Percentiles rank a stretch among this genome's conserved stretches.
These are phyloP conservation scores for Fusarium ambrosium DNA, from an alignment of 2,329 filamentous ascomycete species.

Conservation along the genomic window DNA sequence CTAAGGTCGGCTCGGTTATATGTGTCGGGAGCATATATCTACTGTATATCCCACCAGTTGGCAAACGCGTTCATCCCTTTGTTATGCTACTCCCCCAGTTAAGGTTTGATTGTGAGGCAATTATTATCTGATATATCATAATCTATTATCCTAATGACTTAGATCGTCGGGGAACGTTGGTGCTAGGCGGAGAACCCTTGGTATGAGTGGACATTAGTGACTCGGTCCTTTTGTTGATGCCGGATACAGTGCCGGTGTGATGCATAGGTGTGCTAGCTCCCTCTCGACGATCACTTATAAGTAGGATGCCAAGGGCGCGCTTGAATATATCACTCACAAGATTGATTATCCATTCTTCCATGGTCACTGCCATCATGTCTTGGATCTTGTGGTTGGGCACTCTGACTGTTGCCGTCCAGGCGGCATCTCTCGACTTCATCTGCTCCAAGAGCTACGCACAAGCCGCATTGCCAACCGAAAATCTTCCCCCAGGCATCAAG, in stretches of 20 bases:
- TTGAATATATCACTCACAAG: background rate
- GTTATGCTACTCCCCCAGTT: background rate
- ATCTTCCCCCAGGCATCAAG: background rate
- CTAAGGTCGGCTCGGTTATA: background rate
- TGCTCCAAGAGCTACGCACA: constrained; percentile 4
- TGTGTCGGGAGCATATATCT: background rate
- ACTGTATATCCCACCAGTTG: background rate
- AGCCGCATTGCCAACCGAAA: background rate
- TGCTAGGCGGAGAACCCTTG: background rate
- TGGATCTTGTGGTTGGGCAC: background rate
- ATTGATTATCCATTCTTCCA: background rate
- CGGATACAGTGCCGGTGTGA: background rate
- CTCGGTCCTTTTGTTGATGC: background rate
- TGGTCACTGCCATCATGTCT: background rate
- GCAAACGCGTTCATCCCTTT: background rate
- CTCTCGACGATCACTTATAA: background rate
- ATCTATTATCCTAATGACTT: background rate
- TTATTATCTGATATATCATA: background rate
- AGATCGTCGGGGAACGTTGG: background rate
- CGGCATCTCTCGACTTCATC: constrained; percentile 2
- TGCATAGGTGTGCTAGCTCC: background rate
- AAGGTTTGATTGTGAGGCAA: background rate
- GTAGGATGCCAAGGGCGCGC: background rate
- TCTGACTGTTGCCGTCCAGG: background rate
- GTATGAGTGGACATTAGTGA: background rate